Evolutionary conservation across 768 basidiomycete species (phyloP), one percentile per base, ranked within the genome.

Genomic region (Tricholoma bakamatsutake): DNA sequence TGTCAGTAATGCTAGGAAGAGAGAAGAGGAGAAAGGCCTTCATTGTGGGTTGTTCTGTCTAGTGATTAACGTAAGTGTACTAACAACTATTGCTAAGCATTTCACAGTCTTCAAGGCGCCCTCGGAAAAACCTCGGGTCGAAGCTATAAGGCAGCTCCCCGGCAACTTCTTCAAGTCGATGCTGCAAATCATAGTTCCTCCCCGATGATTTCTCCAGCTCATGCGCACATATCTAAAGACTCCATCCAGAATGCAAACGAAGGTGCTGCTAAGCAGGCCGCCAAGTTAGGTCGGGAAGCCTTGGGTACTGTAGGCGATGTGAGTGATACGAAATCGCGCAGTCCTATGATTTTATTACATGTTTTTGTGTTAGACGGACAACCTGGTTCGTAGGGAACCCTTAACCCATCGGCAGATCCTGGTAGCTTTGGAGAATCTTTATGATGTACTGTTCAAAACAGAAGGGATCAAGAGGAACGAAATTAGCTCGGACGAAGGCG

Each of bases 121-220:
- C 80, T 99, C 4, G 97, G 97, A 7, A 94, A 88, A 71, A 96
- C 95, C 1, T 92, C 94, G 34, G 89, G 93, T 24, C 79, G 96
- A 54, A 95, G 93, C 57, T 91, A 94, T 66, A 94, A 93, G 64
- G 93, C 94, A 30, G 95, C 95, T n/a, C 97, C 97, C 12, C 83
- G 96, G 40, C 96, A 97, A 58, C 83, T 98, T 24, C 80, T 99
- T 4, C 93, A 98, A 68, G 93, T 98, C 8, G 88, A 91, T 56
- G 65, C 83, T 49, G 66, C 71, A 34, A 71, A 74, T 57, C 60
- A 76, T 39, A 63, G 68, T 34, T 62, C 71, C n/a, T 78, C 78
- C 9, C 78, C 78, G 9, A 73, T 77, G 42, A 50, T 78, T 59
- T 66, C 77, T 59, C 64, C 76, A 65, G 71, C 80, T 55, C 67